Percentiles rank a stretch among this genome's conserved stretches.
Evolutionary conservation across 495 filamentous ascomycete species (phyloP).

Genomic region (Rhypophila decipiens): DNA sequence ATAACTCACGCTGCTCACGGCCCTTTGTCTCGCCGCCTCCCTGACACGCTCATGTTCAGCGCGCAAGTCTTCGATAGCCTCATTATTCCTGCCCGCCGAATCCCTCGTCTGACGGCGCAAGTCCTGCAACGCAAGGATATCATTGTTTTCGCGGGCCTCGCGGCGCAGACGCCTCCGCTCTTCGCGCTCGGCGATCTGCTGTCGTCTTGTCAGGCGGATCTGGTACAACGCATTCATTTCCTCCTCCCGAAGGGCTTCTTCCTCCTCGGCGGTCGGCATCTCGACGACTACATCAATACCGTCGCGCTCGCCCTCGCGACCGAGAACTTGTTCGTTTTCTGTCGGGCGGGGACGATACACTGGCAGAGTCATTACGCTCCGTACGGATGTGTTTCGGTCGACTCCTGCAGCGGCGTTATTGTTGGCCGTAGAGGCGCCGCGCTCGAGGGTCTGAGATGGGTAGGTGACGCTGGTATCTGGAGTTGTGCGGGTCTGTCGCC

Average conservation of each 20-base stretch:
- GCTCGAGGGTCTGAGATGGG: constrained; percentile 5
- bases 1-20: constrained; percentile 80
- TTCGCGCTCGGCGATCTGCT: constrained; percentile 71
- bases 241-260: constrained; percentile 76
- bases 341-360: constrained; percentile 63
- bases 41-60: constrained; percentile 60
- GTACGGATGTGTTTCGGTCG: constrained; percentile 77
- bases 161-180: constrained; percentile 56
- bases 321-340: constrained; percentile 78
- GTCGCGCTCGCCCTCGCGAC: constrained; percentile 81
- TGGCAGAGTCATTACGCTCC: constrained; percentile 88
- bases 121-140: constrained; percentile 55
- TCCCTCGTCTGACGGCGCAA: constrained; percentile 40
- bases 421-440: constrained; percentile 8
- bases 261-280: constrained; percentile 45
- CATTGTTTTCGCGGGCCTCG: constrained; percentile 65
- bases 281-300: constrained; percentile 92
- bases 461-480: constrained; percentile 11
- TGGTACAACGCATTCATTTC: constrained; percentile 93
- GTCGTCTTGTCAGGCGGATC: constrained; percentile 71
- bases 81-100: constrained; percentile 25
- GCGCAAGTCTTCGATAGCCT: constrained; percentile 47
- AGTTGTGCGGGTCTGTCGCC: constrained; percentile 18
- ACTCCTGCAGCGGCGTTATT: constrained; percentile 39
- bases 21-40: constrained; percentile 58